Conservation (phyloP, 2,329 filamentous ascomycete species). For the Tolypocladium ovalisporum region DNA sequence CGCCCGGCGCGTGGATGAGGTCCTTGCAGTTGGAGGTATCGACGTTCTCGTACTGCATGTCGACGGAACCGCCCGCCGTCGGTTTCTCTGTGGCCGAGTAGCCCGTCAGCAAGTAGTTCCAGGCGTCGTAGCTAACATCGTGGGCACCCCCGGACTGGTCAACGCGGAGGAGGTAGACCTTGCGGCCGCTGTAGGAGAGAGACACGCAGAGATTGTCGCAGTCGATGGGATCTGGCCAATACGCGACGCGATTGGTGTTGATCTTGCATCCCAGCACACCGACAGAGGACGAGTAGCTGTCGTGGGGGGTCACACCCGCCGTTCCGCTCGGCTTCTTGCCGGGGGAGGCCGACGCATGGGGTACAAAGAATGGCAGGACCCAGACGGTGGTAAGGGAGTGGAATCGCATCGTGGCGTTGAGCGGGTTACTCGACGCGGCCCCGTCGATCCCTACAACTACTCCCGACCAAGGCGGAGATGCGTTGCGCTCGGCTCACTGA, state of each 20-base stretch:
- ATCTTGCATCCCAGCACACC: slow-evolving; percentile 52
- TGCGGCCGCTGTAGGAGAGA: slow-evolving; percentile 35
- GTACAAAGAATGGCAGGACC: background rate
- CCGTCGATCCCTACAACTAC: background rate
- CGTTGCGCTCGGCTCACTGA: background rate
- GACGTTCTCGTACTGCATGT: slow-evolving; percentile 35
- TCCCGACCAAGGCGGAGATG: too few relatives aligned
- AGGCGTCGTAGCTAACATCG: slow-evolving; percentile 51
- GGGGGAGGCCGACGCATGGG: background rate
- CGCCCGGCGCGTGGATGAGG: slow-evolving; percentile 32
- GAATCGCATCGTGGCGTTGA: background rate
- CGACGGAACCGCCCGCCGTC: slow-evolving; percentile 33
- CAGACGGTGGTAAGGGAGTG: background rate
- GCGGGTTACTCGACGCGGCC: background rate
- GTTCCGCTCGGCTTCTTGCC: slow-evolving; percentile 5
- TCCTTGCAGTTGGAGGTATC: slow-evolving; percentile 32
- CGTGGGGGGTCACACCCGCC: slow-evolving; percentile 39
- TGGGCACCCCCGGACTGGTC: slow-evolving; percentile 46
- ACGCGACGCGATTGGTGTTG: slow-evolving; percentile 48
- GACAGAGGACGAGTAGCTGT: slow-evolving; percentile 44
- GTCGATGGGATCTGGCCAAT: slow-evolving; percentile 45
- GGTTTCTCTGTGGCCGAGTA: slow-evolving; percentile 33
- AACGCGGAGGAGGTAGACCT: slow-evolving; percentile 47
- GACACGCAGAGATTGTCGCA: slow-evolving; percentile 47
- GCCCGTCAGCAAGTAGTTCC: slow-evolving; percentile 46